phyloP scores from a whole-genome alignment of 257 asterid genomes.

The Solanum paucissectum region DNA sequence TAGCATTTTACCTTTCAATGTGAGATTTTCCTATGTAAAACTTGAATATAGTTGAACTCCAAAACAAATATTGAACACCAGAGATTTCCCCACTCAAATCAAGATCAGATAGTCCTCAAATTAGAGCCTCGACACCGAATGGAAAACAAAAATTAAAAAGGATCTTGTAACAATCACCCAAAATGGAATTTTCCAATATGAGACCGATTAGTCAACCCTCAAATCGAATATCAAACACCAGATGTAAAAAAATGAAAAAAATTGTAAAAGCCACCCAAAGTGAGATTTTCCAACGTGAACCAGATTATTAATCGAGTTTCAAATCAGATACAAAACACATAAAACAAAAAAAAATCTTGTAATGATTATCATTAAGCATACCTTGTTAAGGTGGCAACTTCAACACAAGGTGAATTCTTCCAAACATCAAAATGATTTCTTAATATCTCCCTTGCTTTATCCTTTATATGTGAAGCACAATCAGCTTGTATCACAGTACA shows the following conservation, averaged over 20 bases:
- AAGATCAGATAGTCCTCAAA: background rate
- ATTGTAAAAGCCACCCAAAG: background rate
- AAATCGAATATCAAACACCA: background rate
- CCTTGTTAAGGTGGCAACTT: conserved; percentile 20
- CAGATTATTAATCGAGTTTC: background rate
- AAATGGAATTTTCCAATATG: background rate
- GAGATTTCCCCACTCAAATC: background rate
- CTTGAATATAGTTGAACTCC: background rate
- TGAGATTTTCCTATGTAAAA: background rate
- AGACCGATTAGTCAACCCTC: background rate
- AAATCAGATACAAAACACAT: background rate
- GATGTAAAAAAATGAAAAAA: background rate
- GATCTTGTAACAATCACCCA: background rate
- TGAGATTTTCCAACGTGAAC: background rate
- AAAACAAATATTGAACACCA: background rate
- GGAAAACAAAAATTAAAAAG: background rate
- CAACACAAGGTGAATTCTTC: conserved; percentile 42
- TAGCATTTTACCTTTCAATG: background rate
- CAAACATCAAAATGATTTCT: conserved; percentile 31
- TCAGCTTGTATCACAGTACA: conserved; percentile 41
- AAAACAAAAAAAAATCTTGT: background rate
- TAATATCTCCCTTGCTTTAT: conserved; percentile 38
- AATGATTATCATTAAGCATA: background rate
- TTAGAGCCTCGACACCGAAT: background rate
- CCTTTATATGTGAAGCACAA: conserved; percentile 17